Evolutionary conservation across 345 rosid species (phyloP).

Genomic region (Raphanus sativus): DNA sequence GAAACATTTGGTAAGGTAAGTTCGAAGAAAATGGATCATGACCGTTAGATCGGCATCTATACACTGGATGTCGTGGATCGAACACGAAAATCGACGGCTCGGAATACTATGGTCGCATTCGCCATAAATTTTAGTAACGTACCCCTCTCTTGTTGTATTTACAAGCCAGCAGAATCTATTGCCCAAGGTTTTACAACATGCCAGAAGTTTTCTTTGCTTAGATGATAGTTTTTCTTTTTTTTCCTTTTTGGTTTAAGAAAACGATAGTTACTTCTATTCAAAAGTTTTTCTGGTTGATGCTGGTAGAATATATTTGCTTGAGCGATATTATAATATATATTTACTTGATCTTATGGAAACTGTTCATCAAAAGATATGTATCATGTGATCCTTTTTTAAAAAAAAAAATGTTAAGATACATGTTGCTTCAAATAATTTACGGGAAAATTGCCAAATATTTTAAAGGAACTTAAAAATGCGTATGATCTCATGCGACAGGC

Average conservation of each 20-base stretch:
- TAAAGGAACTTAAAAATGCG: not conserved
- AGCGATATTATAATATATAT: not conserved
- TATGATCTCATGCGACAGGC: not conserved
- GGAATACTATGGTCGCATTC: constrained; percentile 15
- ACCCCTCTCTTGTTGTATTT: not conserved
- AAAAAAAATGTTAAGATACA: not conserved
- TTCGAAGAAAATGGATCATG: constrained; percentile 2
- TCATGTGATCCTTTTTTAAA: not conserved
- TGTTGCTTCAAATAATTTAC: not conserved
- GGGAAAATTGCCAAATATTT: too few species aligned
- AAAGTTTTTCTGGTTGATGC: not conserved
- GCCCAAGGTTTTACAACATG: constrained; percentile 16
- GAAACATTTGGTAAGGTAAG: not conserved
- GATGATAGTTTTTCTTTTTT: not conserved
- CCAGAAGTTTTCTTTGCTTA: not conserved
- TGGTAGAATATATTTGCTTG: not conserved
- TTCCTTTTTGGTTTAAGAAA: not conserved
- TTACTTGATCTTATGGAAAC: not conserved
- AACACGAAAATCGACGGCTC: constrained; percentile 22
- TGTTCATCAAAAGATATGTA: not conserved
- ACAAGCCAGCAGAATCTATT: constrained; percentile 11
- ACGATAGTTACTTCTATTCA: not conserved
- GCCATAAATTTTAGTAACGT: constrained; percentile 7
- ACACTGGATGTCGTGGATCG: not conserved
- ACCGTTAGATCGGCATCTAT: constrained; percentile 22